Percentiles rank a stretch among this genome's conserved stretches.
Evolutionary conservation across 306 rosid genomes (phyloP).

Genomic region (Pyrus communis): DNA sequence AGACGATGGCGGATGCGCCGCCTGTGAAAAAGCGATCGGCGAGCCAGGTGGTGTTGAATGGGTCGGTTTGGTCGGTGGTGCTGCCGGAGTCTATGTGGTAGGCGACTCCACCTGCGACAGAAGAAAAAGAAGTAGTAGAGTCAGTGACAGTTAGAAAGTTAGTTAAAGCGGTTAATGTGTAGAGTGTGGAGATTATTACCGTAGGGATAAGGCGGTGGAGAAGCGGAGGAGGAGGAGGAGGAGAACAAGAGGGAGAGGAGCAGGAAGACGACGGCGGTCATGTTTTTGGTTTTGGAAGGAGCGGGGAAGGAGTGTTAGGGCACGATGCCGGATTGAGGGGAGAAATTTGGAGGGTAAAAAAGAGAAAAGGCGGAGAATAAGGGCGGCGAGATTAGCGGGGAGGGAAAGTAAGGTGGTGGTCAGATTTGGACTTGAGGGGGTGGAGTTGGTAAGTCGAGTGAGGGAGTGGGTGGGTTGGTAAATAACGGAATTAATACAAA

Average conservation of each 20-base stretch:
- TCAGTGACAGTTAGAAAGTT: conserved; percentile 12
- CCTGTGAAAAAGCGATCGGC: conserved; percentile 85
- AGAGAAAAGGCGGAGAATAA: no score
- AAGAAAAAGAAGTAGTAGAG: neutral
- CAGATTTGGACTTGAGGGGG: neutral
- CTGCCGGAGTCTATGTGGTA: conserved; percentile 82
- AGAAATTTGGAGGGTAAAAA: neutral
- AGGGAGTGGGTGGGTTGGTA: no score
- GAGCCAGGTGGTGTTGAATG: conserved; percentile 59
- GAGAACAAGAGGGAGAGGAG: neutral
- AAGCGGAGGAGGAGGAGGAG: neutral
- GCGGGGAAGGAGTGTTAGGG: neutral
- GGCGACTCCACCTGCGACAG: conserved; percentile 40
- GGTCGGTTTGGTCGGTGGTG: conserved; percentile 49
- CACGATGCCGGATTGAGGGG: neutral
- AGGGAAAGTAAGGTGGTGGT: neutral
- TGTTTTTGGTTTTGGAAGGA: neutral
- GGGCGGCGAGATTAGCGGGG: neutral
- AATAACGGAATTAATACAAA: neutral
- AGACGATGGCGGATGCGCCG: conserved; percentile 54
- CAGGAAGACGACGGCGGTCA: neutral
- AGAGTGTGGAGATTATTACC: conserved; percentile 25
- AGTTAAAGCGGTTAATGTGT: neutral
- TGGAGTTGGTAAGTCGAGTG: no score
- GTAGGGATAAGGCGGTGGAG: conserved; percentile 23